These are phyloP conservation scores for Phytopythium mirpurense DNA, from an alignment of 352 stramenopile genomes.

Conservation along the genomic window DNA sequence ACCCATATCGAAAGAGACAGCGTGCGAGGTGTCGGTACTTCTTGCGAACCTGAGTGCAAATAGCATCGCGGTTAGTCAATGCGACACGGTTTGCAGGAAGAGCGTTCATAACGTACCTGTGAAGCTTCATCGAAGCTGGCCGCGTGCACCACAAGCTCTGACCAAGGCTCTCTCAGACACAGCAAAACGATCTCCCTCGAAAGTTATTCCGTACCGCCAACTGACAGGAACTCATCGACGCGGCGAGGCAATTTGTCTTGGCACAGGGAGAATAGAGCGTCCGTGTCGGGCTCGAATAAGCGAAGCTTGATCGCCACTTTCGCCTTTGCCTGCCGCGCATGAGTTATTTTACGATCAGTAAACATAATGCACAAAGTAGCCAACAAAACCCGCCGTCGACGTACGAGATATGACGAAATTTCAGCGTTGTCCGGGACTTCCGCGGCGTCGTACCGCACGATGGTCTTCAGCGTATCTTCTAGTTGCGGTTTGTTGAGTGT, in stretches of 20 bases:
- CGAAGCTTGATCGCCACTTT: conserved; percentile 52
- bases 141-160: not conserved
- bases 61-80: conserved; percentile 2
- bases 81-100: not conserved
- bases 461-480: not conserved
- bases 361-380: no score
- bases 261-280: conserved; percentile 46
- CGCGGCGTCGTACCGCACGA: not conserved
- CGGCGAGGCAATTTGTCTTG: conserved; percentile 26
- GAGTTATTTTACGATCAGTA: no score
- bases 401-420: not conserved
- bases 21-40: conserved; percentile 52
- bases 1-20: conserved; percentile 62
- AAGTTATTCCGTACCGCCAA: conserved; percentile 32
- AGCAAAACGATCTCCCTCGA: not conserved
- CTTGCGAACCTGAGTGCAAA: conserved; percentile 30
- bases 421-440: not conserved
- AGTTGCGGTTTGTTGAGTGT: not conserved
- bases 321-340: conserved; percentile 6
- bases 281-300: conserved; percentile 50
- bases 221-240: conserved; percentile 33
- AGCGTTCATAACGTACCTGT: not conserved
- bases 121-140: not conserved
- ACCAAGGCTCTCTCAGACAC: not conserved
- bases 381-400: no score